Percentiles rank a stretch among this genome's conserved stretches.
Conservation (phyloP, 495 filamentous ascomycete species). For the Xylaria telfairii region DNA sequence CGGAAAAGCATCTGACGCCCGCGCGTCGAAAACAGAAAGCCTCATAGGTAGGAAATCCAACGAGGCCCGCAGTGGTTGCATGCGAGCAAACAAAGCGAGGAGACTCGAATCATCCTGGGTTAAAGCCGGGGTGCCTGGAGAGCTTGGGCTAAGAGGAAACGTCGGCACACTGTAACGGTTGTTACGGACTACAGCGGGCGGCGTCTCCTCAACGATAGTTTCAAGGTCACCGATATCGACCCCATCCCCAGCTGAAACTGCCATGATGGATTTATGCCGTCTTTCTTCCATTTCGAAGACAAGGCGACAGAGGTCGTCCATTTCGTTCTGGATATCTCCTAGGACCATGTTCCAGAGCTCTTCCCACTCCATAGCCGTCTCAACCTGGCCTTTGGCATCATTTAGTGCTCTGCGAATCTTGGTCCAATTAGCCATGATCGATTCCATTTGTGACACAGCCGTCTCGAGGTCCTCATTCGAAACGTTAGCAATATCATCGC, state of each 20-base stretch:
- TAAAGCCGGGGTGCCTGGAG: slow-evolving; percentile 62
- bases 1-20: slow-evolving; percentile 79
- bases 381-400: slow-evolving; percentile 85
- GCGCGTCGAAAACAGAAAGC: slow-evolving; percentile 78
- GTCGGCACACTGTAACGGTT: slow-evolving; percentile 73
- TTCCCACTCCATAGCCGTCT: slow-evolving; percentile 98
- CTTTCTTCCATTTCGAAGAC: slow-evolving; percentile 98
- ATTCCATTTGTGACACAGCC: slow-evolving; percentile 86
- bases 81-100: slow-evolving; percentile 86
- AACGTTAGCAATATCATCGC: slow-evolving; percentile 76
- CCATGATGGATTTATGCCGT: slow-evolving; percentile 73
- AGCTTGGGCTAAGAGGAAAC: slow-evolving; percentile 61
- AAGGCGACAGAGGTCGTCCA: slow-evolving; percentile 79
- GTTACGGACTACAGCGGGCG: slow-evolving; percentile 58
- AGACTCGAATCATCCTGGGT: slow-evolving; percentile 81
- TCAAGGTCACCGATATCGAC: slow-evolving; percentile 90
- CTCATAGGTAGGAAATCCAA: slow-evolving; percentile 98
- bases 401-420: slow-evolving; percentile 76
- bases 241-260: slow-evolving; percentile 61
- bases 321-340: slow-evolving; percentile 89
- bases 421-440: slow-evolving; percentile 81
- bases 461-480: slow-evolving; percentile 68
- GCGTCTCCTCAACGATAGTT: slow-evolving; percentile 90
- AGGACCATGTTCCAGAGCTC: slow-evolving; percentile 94
- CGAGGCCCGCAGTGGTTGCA: slow-evolving; percentile 92